Base-by-base conservation (phyloP, 1,139 yeast species). In the Hansenula lynferdii region DNA sequence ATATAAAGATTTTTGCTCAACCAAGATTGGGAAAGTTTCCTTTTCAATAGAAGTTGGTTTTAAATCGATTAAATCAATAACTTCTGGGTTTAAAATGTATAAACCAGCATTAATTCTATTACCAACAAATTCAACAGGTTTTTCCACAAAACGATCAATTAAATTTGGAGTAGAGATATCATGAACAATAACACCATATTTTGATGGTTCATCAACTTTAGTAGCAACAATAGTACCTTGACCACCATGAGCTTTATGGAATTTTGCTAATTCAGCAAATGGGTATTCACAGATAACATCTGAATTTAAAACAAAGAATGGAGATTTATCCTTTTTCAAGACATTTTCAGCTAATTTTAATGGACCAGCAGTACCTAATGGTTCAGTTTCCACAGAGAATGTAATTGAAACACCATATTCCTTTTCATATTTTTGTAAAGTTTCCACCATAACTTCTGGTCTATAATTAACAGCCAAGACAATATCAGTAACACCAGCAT, bases 201-300 rank as follows among this genome's bases (percentile, higher is more conserved):
- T 94, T 60, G 96, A 85, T 50, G 98, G 98, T 71, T 94, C 99
- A 64, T 94, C 98, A 52, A 94, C 98, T 77, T 94, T 94, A 61
- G 99, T 94, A 52, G 97, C 98, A 47, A 92, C 97, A 64, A 94
- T 92, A 58, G 98, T 94, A 66, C 97, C 98, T 60, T 80, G 86
- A 64, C 95, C 97, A 66, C 97, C 97, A 70, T 92, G 97, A 43
- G 85, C 80, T 64, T 77, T 72, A 78, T 94, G 99, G 89, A 89
- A 92, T 41, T 72, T 82, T 50, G 89, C 92, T 63, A 94, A 78
- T 64, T 92, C 97, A 57, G 75, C 69, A 74, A 94, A 92, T 57
- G 98, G 98, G 71, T 92, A 94, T 64, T 94, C 97, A 67, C 99
- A 94, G 65, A 92, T 92, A 53, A 94, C 96, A 65, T 94, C 99